Conservation (phyloP, 768 basidiomycete genomes). For the Jaapia argillacea region DNA sequence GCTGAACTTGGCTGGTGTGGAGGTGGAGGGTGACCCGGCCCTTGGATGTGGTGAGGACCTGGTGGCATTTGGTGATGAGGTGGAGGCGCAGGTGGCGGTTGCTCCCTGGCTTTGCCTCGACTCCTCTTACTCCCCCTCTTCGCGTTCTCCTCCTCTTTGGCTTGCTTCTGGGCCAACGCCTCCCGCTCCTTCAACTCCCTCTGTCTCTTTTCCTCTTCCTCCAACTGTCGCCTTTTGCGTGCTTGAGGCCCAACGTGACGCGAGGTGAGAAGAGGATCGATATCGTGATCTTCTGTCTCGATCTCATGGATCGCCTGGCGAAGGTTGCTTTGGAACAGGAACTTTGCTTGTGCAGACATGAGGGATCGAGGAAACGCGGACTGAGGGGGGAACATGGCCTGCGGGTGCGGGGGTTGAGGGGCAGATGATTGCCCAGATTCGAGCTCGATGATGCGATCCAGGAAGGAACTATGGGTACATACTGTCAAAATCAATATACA, state of each 20-base stretch:
- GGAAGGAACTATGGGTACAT: conserved; percentile 30
- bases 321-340: conserved; percentile 35
- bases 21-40: conserved; percentile 1
- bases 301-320: conserved; percentile 38
- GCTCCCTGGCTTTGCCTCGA: background rate
- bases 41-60: background rate
- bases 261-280: conserved; percentile 36
- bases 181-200: background rate
- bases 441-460: conserved; percentile 54
- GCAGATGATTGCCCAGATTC: conserved; percentile 25
- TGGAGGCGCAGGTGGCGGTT: background rate
- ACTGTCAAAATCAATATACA: conserved; percentile 3
- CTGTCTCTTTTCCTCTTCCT: conserved; percentile 25
- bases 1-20: conserved; percentile 7
- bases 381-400: conserved; percentile 20
- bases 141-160: conserved; percentile 18
- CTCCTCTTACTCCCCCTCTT: background rate
- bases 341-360: conserved; percentile 30
- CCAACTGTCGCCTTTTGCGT: conserved; percentile 31
- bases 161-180: background rate
- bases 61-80: background rate
- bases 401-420: conserved; percentile 1
- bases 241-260: conserved; percentile 35
- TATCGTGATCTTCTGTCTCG: conserved; percentile 30
- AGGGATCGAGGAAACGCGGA: conserved; percentile 41